Evolutionary conservation across 192 early-diverging fungal species (phyloP), one percentile per base, ranked within the genome.

Genomic region (Pilaira anomala): DNA sequence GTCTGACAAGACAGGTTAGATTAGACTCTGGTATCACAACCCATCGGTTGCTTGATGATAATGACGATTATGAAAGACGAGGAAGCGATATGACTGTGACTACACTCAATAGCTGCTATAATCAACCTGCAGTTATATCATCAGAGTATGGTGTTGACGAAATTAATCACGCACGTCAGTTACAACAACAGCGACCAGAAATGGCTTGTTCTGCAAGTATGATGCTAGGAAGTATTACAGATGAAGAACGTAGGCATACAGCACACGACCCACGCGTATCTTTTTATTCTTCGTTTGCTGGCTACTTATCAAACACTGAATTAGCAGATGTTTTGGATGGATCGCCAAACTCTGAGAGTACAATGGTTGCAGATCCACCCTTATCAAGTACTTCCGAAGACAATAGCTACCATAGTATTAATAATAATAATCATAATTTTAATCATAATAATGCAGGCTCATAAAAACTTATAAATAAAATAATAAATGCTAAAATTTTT

Each of bases 11-110:
- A 9, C 19, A 33, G 8, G 29, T 28, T 18, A 55, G 53, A 36
- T 28, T 55, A 33, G 53, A 55, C 30, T 55, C 53, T 1, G 53
- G 53, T 36, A 26, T 55, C 19, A 55, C 53, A 1, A 11, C 53
- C 25, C 53, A 18, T 11, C 53, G 30, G 4, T 30, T 55, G 13
- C 30, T 55, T 19, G 7, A 33, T 11, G 5, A 36, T 0, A 9
- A 36, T 9, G 33, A 36, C 6, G 33, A 36, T 36, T 26, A 28
- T 3, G 53, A 55, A 36, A 55, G 53, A 29, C 8, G n/a, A 55
- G 53, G 53, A 16, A 55, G 53, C 18, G 53, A 55, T 1, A 30
- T 30, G 28, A 55, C 53, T 11, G 16, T 29, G 12, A 30, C 28
- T 9, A 55, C 53, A 6, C n/a, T 55, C 13, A 30, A 55, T 21